phyloP scores from a whole-genome alignment of 2,329 filamentous ascomycete species.

The Ophiocordyceps polyrhachis-furcata region DNA sequence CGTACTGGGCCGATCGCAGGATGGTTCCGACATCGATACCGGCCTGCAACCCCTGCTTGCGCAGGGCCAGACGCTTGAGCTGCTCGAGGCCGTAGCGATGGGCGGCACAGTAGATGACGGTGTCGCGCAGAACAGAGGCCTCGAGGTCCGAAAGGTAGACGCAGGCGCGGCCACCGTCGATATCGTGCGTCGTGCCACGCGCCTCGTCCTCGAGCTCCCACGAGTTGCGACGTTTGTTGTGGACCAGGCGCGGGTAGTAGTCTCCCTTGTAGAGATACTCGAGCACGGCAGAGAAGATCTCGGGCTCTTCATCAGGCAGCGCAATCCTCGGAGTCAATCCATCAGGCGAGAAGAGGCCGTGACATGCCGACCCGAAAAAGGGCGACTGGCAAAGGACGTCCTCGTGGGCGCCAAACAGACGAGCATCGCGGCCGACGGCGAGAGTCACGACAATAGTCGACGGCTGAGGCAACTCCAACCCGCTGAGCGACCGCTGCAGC shows the following conservation, averaged over 20 bases:
- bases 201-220: constrained; percentile 67
- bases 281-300: constrained; percentile 82
- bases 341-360: constrained; percentile 49
- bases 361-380: constrained; percentile 59
- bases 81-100: constrained; percentile 83
- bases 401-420: constrained; percentile 89
- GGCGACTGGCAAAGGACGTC: constrained; percentile 74
- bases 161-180: constrained; percentile 24
- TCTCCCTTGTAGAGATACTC: constrained; percentile 96
- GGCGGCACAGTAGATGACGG: constrained; percentile 83
- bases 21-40: constrained; percentile 87
- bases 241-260: constrained; percentile 78
- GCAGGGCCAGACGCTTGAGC: constrained; percentile 76
- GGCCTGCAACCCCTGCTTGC: constrained; percentile 85
- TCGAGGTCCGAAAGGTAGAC: constrained; percentile 58
- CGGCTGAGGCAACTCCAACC: constrained; percentile 21
- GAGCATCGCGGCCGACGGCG: constrained; percentile 64
- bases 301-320: constrained; percentile 62
- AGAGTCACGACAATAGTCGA: constrained; percentile 75
- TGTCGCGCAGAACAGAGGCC: constrained; percentile 73
- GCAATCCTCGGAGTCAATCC: constrained; percentile 60
- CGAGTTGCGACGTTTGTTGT: constrained; percentile 69
- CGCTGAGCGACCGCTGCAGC: constrained; percentile 66
- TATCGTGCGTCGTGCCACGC: constrained; percentile 26
- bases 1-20: constrained; percentile 81